Percentiles rank a stretch among this genome's conserved stretches.
phyloP scores from a whole-genome alignment of 2,329 filamentous ascomycete species.

The Aspergillus pseudotamarii region DNA sequence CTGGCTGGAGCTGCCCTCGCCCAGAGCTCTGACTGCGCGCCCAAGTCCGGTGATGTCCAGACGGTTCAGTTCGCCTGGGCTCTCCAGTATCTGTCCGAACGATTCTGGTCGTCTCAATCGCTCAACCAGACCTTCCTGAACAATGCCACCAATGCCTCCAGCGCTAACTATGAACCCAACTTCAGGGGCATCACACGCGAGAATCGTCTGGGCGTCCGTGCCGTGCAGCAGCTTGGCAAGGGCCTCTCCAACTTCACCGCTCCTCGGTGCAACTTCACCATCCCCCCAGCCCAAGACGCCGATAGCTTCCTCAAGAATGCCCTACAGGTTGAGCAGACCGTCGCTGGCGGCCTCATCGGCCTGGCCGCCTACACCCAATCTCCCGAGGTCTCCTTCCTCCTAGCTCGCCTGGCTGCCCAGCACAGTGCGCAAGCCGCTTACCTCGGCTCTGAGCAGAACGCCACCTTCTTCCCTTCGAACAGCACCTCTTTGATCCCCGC shows the following conservation, averaged over 20 bases:
- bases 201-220: constrained; percentile 28
- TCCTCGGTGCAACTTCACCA: constrained; percentile 27
- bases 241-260: constrained; percentile 19
- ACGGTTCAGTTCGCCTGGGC: constrained; percentile 29
- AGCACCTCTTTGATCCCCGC: constrained; percentile 26
- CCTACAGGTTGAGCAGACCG: constrained; percentile 24
- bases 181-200: constrained; percentile 28
- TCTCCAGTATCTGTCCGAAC: constrained; percentile 26
- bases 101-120: constrained; percentile 26
- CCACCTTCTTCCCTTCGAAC: constrained; percentile 23
- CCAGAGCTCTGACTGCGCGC: constrained; percentile 21
- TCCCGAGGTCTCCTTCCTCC: constrained; percentile 33
- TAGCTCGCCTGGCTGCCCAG: constrained; percentile 32
- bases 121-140: constrained; percentile 29
- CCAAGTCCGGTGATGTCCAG: constrained; percentile 22
- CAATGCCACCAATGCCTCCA: constrained; percentile 22
- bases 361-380: constrained; percentile 31
- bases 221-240: constrained; percentile 24
- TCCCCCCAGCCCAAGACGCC: constrained; percentile 20
- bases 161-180: constrained; percentile 23
- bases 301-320: constrained; percentile 24
- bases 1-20: constrained; percentile 24
- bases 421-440: constrained; percentile 27
- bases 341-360: constrained; percentile 30
- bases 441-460: constrained; percentile 22